Base-by-base conservation (phyloP, 2,329 filamentous ascomycete species). In the Stagonosporopsis chrysanthemi region DNA sequence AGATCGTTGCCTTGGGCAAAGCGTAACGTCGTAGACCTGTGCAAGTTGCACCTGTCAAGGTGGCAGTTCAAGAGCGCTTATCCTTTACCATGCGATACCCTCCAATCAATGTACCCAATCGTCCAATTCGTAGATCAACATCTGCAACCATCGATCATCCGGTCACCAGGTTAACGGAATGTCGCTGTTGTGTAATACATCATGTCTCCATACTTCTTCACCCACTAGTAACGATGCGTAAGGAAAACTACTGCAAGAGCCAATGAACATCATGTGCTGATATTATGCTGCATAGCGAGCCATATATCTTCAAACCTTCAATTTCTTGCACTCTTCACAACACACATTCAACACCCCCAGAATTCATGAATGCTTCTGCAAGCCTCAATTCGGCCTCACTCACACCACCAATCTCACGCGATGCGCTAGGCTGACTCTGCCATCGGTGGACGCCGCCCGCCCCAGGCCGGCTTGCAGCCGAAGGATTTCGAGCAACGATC, bases 1-100 rank as follows among this genome's bases (percentile, higher is more conserved):
- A 92, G 57, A 89, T 92, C 67, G 75, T 91, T n/a, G 81, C 79
- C 64, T 72, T 90, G 59, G 90, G 89, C n/a, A 82, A 83, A 66
- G 63, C 60, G 55, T 61, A 55, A 47, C 2, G 7, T 6, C 4
- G 23, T 14, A 2, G 11, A 3, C 24, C 26, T 41, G 33, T 36
- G 24, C 24, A 29, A 43, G 29, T 12, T 40, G 22, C 26, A 15
- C 41, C 35, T 31, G 22, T 31, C 7, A 8, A 15, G 23, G n/a
- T 52, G 23, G 5, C 31, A 4, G 8, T 40, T 26, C 6, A 7
- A 15, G 9, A 35, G n/a, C 11, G 9, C 8, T 19, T 47, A 36
- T 42, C 22, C 17, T 26, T 28, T 39, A 43, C 24, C 24, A 3
- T 35, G 44, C 33, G 48, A 57, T 57, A 57, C 54, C 43, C 48